Evolutionary conservation across 169 alveolate genomes (phyloP), one percentile per base, ranked within the genome.

Genomic region (Plasmodium inui): DNA sequence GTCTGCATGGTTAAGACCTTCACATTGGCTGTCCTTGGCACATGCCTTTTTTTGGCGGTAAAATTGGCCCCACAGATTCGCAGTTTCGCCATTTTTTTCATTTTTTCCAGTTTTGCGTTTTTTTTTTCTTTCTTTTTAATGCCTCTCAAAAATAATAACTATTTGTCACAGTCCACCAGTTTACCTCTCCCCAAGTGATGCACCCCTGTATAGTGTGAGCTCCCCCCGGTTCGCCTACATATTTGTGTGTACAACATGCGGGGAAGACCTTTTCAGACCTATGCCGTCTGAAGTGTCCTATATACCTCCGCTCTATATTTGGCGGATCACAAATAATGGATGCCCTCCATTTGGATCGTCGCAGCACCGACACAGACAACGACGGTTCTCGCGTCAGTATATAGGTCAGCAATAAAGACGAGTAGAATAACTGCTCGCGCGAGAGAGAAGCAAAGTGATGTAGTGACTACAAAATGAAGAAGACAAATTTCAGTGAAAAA

Each of bases 401-500:
- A 39, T 7, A 72, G 34, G 81, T 17, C 19, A 72, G 44, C 22
- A 74, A 74, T 28, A 19, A 74, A n/a, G 44, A 74, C 34, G 1
- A 76, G 19, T 4, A 28, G 26, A 10, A 32, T 2, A 76, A 17
- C 39, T 3, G 19, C 4, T 8, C 76, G 17, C 30, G 12, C 0
- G 14, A 9, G 34, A 17, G 34, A 0, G 6, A 39, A 78, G 28
- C 28, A 78, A 19, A 19, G n/a, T 39, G 53, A 30, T 19, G 14
- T 10, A 22, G 57, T 8, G 67, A 57, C 8, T 12, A 72, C 44
- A 72, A 44, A 22, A 84, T 84, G 92, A 26, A 84, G n/a, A 8
- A 32, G 30, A 55, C 55, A 30, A 74, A 37, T 30, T 86, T 86
- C 32, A 86, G 78, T 10, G 74, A 86, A 74, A 76, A 86, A 5